These are phyloP conservation scores for Colletotrichum tanaceti DNA, from an alignment of 2,329 filamentous ascomycete genomes.

Conservation along the genomic window DNA sequence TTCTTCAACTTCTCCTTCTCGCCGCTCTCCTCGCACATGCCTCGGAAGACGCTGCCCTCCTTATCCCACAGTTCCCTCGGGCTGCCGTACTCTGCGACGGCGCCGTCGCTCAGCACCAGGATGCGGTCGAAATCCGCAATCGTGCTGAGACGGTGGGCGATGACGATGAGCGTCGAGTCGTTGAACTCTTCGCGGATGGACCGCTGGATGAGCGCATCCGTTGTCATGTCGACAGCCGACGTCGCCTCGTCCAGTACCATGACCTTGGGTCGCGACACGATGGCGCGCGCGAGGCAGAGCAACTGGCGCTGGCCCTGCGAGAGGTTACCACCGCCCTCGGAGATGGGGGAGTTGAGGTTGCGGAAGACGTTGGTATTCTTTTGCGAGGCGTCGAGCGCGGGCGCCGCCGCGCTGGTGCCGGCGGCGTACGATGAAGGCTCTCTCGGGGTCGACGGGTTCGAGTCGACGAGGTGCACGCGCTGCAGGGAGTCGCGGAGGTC, in stretches of 20 bases:
- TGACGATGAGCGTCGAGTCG: conserved; percentile 76
- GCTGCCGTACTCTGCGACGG: conserved; percentile 74
- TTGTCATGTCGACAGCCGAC: conserved; percentile 81
- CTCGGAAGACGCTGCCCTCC: conserved; percentile 65
- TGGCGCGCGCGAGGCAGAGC: conserved; percentile 78
- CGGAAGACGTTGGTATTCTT: conserved; percentile 75
- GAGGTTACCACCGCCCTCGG: conserved; percentile 79
- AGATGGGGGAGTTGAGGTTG: conserved; percentile 71
- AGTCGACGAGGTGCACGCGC: conserved; percentile 74
- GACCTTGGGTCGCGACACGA: conserved; percentile 77
- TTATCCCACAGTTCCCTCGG: conserved; percentile 71
- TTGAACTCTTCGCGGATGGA: conserved; percentile 79
- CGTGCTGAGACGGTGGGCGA: conserved; percentile 80
- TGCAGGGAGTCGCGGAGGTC: conserved; percentile 77
- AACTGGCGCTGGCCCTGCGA: conserved; percentile 83
- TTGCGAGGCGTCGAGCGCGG: conserved; percentile 45
- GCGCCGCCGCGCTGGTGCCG: conserved; percentile 47
- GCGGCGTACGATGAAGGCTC: conserved; percentile 49
- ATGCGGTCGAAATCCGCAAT: conserved; percentile 83
- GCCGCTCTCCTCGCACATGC: conserved; percentile 72
- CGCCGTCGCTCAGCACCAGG: conserved; percentile 75
- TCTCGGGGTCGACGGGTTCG: conserved; percentile 54
- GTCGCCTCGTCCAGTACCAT: conserved; percentile 87
- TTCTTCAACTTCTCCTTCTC: conserved; percentile 65
- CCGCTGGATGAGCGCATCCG: conserved; percentile 78